phyloP scores from a whole-genome alignment of 352 stramenopile genomes.

The Globisporangium takayamanum region DNA sequence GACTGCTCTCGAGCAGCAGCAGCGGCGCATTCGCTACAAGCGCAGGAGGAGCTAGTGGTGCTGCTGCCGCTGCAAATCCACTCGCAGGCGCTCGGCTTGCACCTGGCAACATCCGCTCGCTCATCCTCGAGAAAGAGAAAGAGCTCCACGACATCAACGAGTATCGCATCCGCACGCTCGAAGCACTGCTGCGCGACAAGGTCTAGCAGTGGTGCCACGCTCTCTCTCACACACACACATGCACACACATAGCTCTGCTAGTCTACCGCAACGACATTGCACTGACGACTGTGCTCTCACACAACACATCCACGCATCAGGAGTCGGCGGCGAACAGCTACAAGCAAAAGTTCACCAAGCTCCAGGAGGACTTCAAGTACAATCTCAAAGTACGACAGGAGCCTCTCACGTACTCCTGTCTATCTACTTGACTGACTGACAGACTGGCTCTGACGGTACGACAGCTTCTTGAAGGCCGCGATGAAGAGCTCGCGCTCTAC shows the following conservation, averaged over 20 bases:
- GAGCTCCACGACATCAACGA: conserved; percentile 92
- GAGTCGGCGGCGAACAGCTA: conserved; percentile 34
- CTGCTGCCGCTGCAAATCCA: not conserved
- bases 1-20: conserved; percentile 2
- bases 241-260: not conserved
- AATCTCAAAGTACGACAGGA: conserved; percentile 63
- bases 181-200: conserved; percentile 74
- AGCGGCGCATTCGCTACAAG: not conserved
- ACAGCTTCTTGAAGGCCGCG: conserved; percentile 78
- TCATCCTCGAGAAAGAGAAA: conserved; percentile 89
- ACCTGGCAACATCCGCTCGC: conserved; percentile 68
- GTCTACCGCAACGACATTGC: no score
- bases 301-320: conserved; percentile 8
- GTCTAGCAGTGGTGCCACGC: conserved; percentile 12
- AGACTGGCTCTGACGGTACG: not conserved
- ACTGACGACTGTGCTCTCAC: not conserved
- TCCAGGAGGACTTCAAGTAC: conserved; percentile 92
- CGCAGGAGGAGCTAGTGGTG: not conserved
- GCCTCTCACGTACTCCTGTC: not conserved
- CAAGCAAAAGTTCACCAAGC: conserved; percentile 76
- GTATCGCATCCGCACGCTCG: conserved; percentile 80
- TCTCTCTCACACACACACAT: not conserved
- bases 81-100: conserved; percentile 21
- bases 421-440: not conserved
- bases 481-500: conserved; percentile 86